phyloP scores from a whole-genome alignment of 306 rosid genomes.

The Medicago lupulina region DNA sequence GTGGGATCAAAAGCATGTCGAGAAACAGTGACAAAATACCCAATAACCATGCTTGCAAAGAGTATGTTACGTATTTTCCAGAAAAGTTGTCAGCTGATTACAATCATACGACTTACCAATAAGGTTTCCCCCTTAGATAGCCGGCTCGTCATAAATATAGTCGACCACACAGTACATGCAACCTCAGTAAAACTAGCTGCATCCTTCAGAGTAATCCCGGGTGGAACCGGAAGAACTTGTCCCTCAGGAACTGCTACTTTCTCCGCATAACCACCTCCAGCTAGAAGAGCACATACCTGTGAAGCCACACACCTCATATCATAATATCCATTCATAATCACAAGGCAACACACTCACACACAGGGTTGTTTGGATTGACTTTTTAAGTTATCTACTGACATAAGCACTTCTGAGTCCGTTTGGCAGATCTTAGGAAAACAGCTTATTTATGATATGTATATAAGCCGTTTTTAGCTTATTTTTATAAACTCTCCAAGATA shows the following conservation, averaged over 20 bases:
- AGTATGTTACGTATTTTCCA: neutral
- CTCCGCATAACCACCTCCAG: slow-evolving; percentile 70
- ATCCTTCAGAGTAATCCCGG: slow-evolving; percentile 71
- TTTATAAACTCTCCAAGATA: neutral
- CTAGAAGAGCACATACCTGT: slow-evolving; percentile 70
- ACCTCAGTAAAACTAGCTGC: slow-evolving; percentile 86
- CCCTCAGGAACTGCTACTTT: slow-evolving; percentile 76
- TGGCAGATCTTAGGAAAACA: neutral
- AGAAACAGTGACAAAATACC: slow-evolving; percentile 3
- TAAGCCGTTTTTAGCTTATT: neutral
- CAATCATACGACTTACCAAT: slow-evolving; percentile 52
- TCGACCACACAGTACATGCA: slow-evolving; percentile 94
- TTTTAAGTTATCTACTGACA: neutral
- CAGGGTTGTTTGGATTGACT: neutral
- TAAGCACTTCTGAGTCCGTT: neutral
- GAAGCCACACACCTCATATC: slow-evolving; percentile 42
- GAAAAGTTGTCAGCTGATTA: slow-evolving; percentile 6
- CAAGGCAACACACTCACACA: neutral
- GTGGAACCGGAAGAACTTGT: slow-evolving; percentile 76
- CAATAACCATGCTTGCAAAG: neutral
- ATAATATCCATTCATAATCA: slow-evolving; percentile 8
- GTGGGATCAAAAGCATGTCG: neutral
- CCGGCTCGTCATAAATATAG: slow-evolving; percentile 80
- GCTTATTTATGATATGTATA: no score
- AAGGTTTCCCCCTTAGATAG: slow-evolving; percentile 75